These are phyloP conservation scores for Aegilops tauschii DNA, from an alignment of 176 grass and related monocot genomes.

Conservation along the genomic window DNA sequence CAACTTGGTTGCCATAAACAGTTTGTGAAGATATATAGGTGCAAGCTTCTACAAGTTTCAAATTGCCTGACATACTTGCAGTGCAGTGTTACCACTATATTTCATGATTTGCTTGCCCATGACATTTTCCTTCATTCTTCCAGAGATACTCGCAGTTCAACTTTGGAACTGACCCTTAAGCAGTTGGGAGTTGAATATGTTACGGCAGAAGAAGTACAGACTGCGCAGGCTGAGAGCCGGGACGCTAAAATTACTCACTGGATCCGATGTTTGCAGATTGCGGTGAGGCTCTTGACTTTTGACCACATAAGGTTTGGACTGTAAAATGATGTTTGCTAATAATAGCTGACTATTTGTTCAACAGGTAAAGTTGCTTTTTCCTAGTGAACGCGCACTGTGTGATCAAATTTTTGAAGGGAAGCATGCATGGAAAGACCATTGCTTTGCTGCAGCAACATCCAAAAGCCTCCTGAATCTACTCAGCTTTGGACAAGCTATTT, in stretches of 20 bases:
- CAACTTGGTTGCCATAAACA: conserved; percentile 46
- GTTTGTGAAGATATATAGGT: conserved; percentile 66
- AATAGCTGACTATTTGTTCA: conserved; percentile 9
- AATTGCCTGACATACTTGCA: background rate
- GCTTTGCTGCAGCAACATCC: conserved; percentile 59
- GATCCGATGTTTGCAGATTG: conserved; percentile 49
- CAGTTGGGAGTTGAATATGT: conserved; percentile 57
- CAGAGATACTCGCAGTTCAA: conserved; percentile 49
- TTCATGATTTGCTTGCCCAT: background rate
- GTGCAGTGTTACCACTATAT: background rate
- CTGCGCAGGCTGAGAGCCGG: conserved; percentile 37
- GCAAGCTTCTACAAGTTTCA: background rate
- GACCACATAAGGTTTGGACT: background rate
- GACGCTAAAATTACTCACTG: conserved; percentile 47
- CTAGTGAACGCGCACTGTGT: conserved; percentile 57
- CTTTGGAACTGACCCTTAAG: conserved; percentile 52
- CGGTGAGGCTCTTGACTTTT: conserved; percentile 38
- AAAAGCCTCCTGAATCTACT: conserved; percentile 51
- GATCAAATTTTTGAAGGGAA: conserved; percentile 56
- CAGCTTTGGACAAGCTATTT: conserved; percentile 60
- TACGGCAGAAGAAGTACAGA: conserved; percentile 55
- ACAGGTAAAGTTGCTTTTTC: conserved; percentile 73
- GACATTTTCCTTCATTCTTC: background rate
- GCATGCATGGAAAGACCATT: conserved; percentile 36
- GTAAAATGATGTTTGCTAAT: background rate